Base-by-base conservation (phyloP, 2,329 filamentous ascomycete species). In the Cladosporium halotolerans region DNA sequence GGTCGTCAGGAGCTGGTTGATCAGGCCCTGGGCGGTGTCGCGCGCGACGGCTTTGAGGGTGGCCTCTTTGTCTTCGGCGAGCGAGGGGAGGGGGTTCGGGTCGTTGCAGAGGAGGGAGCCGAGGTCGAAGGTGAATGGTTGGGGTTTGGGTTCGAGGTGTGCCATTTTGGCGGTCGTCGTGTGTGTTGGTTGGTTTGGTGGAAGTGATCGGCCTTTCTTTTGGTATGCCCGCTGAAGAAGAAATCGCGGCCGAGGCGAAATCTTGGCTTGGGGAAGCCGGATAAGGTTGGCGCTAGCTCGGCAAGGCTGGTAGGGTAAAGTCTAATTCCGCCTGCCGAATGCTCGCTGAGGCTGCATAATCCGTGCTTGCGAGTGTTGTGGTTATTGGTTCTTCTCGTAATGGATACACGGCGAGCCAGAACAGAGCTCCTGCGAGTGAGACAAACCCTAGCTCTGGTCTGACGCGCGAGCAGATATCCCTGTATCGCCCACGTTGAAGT, bases 1-100 rank as follows among this genome's bases (percentile, higher is more conserved):
- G 43, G 89, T 92, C 13, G 85, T 89, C 38, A 99, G 84, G 56
- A 99, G 85, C 73, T 97, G 91, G 79, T 96, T 96, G 71, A 99
- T 83, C 55, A 99, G 83, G 31, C 83, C 84, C 75, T 99, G 93
- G 10, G 91, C 89, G 71, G 89, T 90, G 72, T 96, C 89, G 65
- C 91, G 88, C 52, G 93, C 90, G 18, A 84, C 82, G 39, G 80
- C 74, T 57, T 85, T 79, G 56, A 97, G 84, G 54, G 81, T 80
- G 28, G 77, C 74, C 71, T 96, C 89, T 49, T 62, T 62, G 44
- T 60, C 52, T 44, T 60, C 54, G 58, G 84, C 72, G 47, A 71
- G 72, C 58, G 83, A 72, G 45, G 79, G 74, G 48, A 93, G 76
- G 2, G 92, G 89, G 73, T 96, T 97, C 38, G 90, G 82, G 73